Evolutionary conservation across 768 basidiomycete species (phyloP), one percentile per base, ranked within the genome.

Genomic region (Cystofilobasidium capitatum): DNA sequence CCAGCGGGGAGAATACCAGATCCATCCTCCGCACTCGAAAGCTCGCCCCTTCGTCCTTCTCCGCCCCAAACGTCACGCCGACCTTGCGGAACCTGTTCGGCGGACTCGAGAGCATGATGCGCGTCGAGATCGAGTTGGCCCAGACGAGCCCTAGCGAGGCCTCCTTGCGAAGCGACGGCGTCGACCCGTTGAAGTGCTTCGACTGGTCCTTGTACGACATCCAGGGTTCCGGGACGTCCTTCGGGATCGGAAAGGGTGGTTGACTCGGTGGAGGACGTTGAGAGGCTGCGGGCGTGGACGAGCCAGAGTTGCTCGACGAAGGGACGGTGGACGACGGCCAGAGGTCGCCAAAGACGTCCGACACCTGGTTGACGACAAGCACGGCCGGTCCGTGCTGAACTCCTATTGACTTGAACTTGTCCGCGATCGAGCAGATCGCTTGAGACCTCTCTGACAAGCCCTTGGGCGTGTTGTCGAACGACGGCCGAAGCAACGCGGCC

Each of bases 41-140:
- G 24, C 33, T n/a, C 8, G n/a, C 57, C 5, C n/a, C 54, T 29
- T 62, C 59, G n/a, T 55, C 51, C 26, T 31, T n/a, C 24, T 61
- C 24, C 33, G 36, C 40, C 29, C 6, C 33, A 71, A 66, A n/a
- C n/a, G n/a, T 81, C 77, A 35, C 81, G 78, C 22, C 82, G 79
- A 29, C 74, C 71, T 20, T 74, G 39, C 40, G 62, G n/a, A 36
- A 35, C 12, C 80, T 77, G 33, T 87, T 74, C 66, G 84, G 80
- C 55, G 91, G 92, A 36, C 89, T 83, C 51, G 82, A 83, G 61
- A 96, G 82, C 81, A 94, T 86, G 55, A 97, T 82, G 29, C 94
- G 83, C 5, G 81, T 82, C 71, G 94, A 93, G 65, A 98, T 81
- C 73, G 90, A 87, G 76, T 94, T 97, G 20, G 93, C 88, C 94